These are phyloP conservation scores for Rhododendron henanense DNA, from an alignment of 148 eudicot genomes.

Conservation along the genomic window DNA sequence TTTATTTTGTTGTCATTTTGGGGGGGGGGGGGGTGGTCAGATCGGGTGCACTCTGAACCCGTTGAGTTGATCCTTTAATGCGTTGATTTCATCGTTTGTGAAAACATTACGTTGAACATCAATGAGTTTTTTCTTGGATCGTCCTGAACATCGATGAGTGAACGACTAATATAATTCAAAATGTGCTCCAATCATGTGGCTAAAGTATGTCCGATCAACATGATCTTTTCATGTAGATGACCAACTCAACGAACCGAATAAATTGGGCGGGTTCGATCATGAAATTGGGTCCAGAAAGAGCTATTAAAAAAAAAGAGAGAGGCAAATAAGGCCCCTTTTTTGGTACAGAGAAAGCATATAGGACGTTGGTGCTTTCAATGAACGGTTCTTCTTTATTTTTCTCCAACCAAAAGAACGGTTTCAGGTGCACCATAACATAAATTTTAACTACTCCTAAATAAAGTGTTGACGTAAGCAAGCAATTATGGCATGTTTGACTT, in stretches of 20 bases:
- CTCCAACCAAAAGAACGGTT: background rate
- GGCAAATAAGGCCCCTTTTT: background rate
- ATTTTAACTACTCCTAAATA: background rate
- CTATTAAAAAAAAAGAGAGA: too few species aligned
- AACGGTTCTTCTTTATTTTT: background rate
- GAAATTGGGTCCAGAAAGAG: background rate
- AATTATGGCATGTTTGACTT: background rate
- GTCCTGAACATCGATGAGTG: too few species aligned
- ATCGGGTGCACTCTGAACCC: too few species aligned
- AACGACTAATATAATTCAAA: too few species aligned
- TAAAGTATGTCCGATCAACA: background rate
- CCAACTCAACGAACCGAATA: background rate
- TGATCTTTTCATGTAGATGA: background rate
- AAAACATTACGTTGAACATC: background rate
- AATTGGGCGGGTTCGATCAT: background rate
- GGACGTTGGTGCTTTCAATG: background rate
- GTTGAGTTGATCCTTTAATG: background rate
- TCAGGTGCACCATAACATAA: background rate
- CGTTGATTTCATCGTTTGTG: too few species aligned
- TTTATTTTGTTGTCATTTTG: too few species aligned
- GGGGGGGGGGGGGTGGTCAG: too few species aligned
- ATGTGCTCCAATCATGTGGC: background rate
- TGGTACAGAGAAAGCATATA: background rate
- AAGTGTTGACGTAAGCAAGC: background rate
- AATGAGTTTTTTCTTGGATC: too few species aligned